These are phyloP conservation scores for Leucocoprinus sp. DNA, from an alignment of 768 basidiomycete species.

Conservation along the genomic window DNA sequence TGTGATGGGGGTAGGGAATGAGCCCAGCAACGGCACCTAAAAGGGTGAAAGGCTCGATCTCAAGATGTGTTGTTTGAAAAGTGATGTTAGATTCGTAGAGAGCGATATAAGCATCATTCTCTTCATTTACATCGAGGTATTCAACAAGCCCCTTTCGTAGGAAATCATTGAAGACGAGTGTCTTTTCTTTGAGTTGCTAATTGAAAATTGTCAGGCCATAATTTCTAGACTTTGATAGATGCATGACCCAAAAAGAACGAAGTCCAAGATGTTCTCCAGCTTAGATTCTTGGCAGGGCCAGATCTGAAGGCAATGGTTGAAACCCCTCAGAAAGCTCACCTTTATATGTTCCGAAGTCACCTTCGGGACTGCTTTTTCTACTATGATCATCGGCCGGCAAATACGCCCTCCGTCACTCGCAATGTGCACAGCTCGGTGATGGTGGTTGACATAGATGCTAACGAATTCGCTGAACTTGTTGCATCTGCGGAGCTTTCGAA, in stretches of 20 bases:
- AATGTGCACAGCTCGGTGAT: constrained; percentile 91
- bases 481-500: constrained; percentile 87
- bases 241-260: constrained; percentile 4
- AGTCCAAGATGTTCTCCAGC: constrained; percentile 6
- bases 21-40: constrained; percentile 96
- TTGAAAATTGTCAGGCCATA: neutral
- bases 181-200: constrained; percentile 73
- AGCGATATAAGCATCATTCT: constrained; percentile 95
- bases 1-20: constrained; percentile 99
- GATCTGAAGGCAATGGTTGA: neutral
- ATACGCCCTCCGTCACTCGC: constrained; percentile 97
- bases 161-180: constrained; percentile 89
- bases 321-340: constrained; percentile 33
- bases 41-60: constrained; percentile 97
- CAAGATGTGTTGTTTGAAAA: constrained; percentile 82
- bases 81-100: constrained; percentile 87
- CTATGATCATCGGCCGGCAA: constrained; percentile 95
- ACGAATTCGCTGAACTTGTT: constrained; percentile 94
- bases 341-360: constrained; percentile 75
- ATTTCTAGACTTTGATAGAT: neutral
- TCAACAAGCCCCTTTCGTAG: constrained; percentile 88
- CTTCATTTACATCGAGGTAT: constrained; percentile 98
- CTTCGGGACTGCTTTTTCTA: constrained; percentile 69
- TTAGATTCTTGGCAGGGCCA: neutral
- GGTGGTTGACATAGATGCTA: constrained; percentile 91